Evolutionary conservation across 164 flowering plant genomes (phyloP).

Genomic region (Nymphaea thermarum): DNA sequence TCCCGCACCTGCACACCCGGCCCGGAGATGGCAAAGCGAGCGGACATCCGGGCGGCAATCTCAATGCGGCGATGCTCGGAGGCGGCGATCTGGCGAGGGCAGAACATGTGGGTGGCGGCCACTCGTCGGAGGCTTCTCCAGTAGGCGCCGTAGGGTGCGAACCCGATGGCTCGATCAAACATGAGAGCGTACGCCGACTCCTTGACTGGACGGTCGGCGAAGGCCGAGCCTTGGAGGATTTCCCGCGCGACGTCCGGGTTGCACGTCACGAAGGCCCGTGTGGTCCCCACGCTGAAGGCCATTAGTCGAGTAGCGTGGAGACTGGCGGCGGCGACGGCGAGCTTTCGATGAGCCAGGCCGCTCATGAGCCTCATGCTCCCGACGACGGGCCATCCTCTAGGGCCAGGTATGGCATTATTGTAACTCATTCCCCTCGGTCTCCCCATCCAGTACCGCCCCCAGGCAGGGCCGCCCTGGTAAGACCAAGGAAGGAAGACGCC

Average conservation of each 20-base stretch:
- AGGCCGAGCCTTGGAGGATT: slow-evolving; percentile 26
- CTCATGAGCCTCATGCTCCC: slow-evolving; percentile 29
- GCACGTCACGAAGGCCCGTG: slow-evolving; percentile 25
- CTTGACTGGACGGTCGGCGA: slow-evolving; percentile 36
- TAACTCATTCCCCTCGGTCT: background rate
- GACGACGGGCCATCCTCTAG: slow-evolving; percentile 26
- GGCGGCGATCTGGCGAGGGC: slow-evolving; percentile 21
- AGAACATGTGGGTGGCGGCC: slow-evolving; percentile 32
- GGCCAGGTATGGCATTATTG: slow-evolving; percentile 23
- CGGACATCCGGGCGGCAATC: slow-evolving; percentile 19
- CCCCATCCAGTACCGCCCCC: slow-evolving; percentile 31
- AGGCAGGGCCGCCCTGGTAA: slow-evolving; percentile 50
- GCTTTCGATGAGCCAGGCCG: slow-evolving; percentile 24
- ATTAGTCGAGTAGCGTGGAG: slow-evolving; percentile 24
- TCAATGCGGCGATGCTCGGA: slow-evolving; percentile 13
- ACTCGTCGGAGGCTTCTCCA: slow-evolving; percentile 35
- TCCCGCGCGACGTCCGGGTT: slow-evolving; percentile 33
- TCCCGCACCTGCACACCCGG: slow-evolving; percentile 17
- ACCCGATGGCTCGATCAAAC: slow-evolving; percentile 41
- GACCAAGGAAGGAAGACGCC: slow-evolving; percentile 25
- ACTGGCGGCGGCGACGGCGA: slow-evolving; percentile 17
- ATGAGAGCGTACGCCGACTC: slow-evolving; percentile 31
- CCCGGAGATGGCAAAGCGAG: background rate
- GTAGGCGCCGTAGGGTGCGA: slow-evolving; percentile 35
- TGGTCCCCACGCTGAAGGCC: slow-evolving; percentile 34